phyloP scores from a whole-genome alignment of 2,329 filamentous ascomycete genomes.

The Pestalotiopsis fici region DNA sequence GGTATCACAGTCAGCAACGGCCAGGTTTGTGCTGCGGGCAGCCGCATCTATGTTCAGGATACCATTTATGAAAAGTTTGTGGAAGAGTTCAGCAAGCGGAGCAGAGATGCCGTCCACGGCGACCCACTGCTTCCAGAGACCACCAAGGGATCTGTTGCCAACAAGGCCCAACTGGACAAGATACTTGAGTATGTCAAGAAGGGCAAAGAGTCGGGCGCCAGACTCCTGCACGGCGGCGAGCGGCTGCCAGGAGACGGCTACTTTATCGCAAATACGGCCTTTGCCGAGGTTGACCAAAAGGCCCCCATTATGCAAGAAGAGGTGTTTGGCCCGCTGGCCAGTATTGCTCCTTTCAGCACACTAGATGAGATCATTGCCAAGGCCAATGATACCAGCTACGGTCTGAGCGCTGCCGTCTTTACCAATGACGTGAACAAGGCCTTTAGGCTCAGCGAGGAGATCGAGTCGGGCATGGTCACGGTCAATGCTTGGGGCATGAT shows the following conservation, averaged over 20 bases:
- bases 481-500: neutral
- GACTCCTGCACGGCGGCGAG: neutral
- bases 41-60: slow-evolving; percentile 19
- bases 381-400: slow-evolving; percentile 52
- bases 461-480: slow-evolving; percentile 3
- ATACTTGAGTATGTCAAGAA: neutral
- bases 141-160: slow-evolving; percentile 6
- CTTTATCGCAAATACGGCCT: slow-evolving; percentile 16
- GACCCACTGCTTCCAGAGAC: slow-evolving; percentile 19
- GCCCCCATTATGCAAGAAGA: slow-evolving; percentile 16
- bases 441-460: neutral
- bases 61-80: slow-evolving; percentile 19
- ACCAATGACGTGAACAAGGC: slow-evolving; percentile 1
- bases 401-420: neutral
- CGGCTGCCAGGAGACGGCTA: slow-evolving; percentile 9
- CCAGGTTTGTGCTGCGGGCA: slow-evolving; percentile 16
- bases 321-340: slow-evolving; percentile 17
- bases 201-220: neutral
- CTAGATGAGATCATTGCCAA: slow-evolving; percentile 64
- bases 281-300: slow-evolving; percentile 12
- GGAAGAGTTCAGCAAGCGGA: slow-evolving; percentile 21
- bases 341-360: slow-evolving; percentile 64
- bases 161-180: slow-evolving; percentile 1
- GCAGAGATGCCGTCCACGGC: slow-evolving; percentile 6
- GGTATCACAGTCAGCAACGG: slow-evolving; percentile 32